Base-by-base conservation (phyloP, 257 asterid species). In the Euphrasia confusa region DNA sequence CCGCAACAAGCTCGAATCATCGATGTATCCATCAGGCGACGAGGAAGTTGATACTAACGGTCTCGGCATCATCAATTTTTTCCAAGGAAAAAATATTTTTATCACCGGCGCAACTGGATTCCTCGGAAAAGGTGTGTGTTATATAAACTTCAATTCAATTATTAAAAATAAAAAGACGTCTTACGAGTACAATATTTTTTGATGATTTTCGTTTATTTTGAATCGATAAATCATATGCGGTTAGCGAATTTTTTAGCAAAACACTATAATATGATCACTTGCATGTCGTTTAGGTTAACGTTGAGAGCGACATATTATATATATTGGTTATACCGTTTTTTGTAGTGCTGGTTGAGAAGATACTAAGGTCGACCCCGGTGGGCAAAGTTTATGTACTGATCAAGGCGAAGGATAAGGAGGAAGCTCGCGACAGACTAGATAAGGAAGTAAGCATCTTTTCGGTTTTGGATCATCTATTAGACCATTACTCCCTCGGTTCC, bases 51-150 rank as follows among this genome's bases (percentile, higher is more conserved):
- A 50, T 14, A 50, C 2, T 4, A 2, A 0, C 10, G 95, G 95
- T 9, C 75, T 88, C 2, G 95, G 95, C 35, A 88, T 88, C 27
- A 58, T 68, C 37, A 45, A 57, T 0, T 83, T 85, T 68, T 80
- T 81, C 2, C 37, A 68, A 27, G 92, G 80, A n/a, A 88, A 80
- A 52, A 80, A 74, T 4, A 72, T 83, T 58, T 67, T 88, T 37
- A 50, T 88, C 1, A 88, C 95, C 0, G 96, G 96, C 32, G 89
- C 83, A 0, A 88, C 95, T 0, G 92, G 92, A 6, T 83, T 85
- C 4, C 70, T 88, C 11, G 95, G 84, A 8, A 88, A 85, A 85
- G 95, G 95, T 79, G 47, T 4, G 5, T n/a, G n/a, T n/a, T n/a
- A n/a, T n/a, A n/a, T n/a, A n/a, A n/a, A n/a, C n/a, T n/a, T n/a